A percentile compares a stretch with the other conserved stretches of the same genome.
These are phyloP conservation scores for Tagetes erecta DNA, from an alignment of 129 eudicot species.

Conservation along the genomic window DNA sequence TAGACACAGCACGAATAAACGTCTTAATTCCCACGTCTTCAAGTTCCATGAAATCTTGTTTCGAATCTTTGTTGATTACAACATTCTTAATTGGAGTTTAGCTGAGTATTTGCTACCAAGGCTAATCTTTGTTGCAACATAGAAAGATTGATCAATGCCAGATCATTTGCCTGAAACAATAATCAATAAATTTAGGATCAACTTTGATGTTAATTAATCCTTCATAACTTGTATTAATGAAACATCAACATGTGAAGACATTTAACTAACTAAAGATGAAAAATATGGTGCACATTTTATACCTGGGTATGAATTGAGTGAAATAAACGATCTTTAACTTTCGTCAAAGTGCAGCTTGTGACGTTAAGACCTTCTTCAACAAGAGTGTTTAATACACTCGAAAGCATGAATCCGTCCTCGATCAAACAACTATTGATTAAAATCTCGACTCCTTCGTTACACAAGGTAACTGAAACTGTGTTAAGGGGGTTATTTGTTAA, in stretches of 20 bases:
- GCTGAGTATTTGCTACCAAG: conserved; percentile 19
- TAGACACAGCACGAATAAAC: too few species aligned
- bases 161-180: conserved; percentile 39
- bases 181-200: not conserved
- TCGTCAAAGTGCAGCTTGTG: conserved; percentile 34
- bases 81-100: not conserved
- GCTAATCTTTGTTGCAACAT: conserved; percentile 41
- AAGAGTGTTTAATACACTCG: conserved; percentile 37
- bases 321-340: conserved; percentile 33
- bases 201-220: not conserved
- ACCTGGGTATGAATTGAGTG: conserved; percentile 39
- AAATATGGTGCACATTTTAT: not conserved
- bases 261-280: not conserved
- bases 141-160: conserved; percentile 26
- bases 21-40: not conserved
- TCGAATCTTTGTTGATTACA: not conserved
- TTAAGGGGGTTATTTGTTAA: conserved; percentile 8
- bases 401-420: conserved; percentile 42
- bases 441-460: conserved; percentile 46
- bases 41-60: not conserved
- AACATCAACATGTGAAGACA: not conserved
- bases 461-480: conserved; percentile 40
- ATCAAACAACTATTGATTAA: conserved; percentile 36
- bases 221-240: not conserved
- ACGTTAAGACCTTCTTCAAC: conserved; percentile 38